These are phyloP conservation scores for Pseudogymnoascus sp. DNA, from an alignment of 2,329 filamentous ascomycete genomes.

Conservation along the genomic window DNA sequence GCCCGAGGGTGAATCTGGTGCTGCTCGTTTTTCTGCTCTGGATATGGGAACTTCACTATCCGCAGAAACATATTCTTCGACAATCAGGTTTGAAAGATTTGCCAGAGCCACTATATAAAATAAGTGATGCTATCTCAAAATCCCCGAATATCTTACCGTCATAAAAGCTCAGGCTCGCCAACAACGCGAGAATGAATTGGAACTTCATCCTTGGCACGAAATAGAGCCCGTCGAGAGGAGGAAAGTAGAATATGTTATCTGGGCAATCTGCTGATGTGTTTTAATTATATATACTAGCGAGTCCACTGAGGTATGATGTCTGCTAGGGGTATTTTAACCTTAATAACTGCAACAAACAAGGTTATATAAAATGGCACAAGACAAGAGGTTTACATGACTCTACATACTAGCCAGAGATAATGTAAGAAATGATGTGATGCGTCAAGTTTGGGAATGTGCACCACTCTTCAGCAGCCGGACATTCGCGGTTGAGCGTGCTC, in stretches of 20 bases:
- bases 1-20: background rate
- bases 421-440: background rate
- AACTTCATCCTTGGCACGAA: background rate
- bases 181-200: background rate
- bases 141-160: background rate
- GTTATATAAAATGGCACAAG: background rate
- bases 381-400: background rate
- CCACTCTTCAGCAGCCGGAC: background rate
- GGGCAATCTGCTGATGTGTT: background rate
- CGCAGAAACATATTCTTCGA: background rate
- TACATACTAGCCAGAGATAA: background rate
- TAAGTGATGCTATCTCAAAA: background rate
- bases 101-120: background rate
- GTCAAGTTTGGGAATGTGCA: background rate
- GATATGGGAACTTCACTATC: background rate
- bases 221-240: background rate
- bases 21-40: background rate
- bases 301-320: background rate
- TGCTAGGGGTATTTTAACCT: background rate
- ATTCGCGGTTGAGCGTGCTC: too few relatives aligned
- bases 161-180: background rate
- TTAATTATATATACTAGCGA: background rate
- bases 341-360: background rate
- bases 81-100: background rate
- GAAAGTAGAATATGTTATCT: background rate